These are phyloP conservation scores for Cercospora brassicicola DNA, from an alignment of 2,329 filamentous ascomycete genomes.

Conservation along the genomic window DNA sequence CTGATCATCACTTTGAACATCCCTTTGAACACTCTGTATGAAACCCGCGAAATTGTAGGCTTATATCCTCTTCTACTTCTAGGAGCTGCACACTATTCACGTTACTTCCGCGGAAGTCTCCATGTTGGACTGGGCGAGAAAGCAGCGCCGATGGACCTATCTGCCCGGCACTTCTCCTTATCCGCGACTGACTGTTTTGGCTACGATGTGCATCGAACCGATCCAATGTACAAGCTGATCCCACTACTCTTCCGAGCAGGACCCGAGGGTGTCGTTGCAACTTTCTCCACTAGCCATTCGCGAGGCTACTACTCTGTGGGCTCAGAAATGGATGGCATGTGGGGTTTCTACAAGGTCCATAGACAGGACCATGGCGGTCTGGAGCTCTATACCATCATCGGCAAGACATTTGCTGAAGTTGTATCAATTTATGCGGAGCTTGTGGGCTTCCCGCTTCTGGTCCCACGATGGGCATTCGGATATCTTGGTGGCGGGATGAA, in stretches of 20 bases:
- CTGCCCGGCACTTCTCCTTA: constrained; percentile 64
- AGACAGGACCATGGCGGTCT: constrained; percentile 70
- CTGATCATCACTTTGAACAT: not conserved
- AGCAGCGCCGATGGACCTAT: constrained; percentile 70
- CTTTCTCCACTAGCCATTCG: constrained; percentile 67
- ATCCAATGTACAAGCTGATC: constrained; percentile 75
- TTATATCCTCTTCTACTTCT: not conserved
- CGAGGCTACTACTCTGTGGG: constrained; percentile 67
- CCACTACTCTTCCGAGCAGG: constrained; percentile 70
- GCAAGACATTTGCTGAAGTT: constrained; percentile 65
- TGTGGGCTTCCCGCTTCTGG: constrained; percentile 66
- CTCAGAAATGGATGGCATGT: constrained; percentile 72
- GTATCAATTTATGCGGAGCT: constrained; percentile 66
- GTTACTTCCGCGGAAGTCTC: constrained; percentile 62
- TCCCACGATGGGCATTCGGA: constrained; percentile 71
- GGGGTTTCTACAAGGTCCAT: constrained; percentile 73
- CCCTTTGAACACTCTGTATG: too few relatives aligned
- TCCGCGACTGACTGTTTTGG: constrained; percentile 72
- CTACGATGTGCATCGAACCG: constrained; percentile 69
- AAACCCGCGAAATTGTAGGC: not conserved
- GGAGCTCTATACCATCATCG: constrained; percentile 69
- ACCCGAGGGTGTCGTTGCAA: constrained; percentile 62
- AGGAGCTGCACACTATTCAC: constrained; percentile 59
- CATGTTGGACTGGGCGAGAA: constrained; percentile 73
- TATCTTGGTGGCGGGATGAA: constrained; percentile 69